A percentile compares a stretch with the other conserved stretches of the same genome.
Evolutionary conservation across 208 protist species (phyloP).

Genomic region (Crithidia thermophila): DNA sequence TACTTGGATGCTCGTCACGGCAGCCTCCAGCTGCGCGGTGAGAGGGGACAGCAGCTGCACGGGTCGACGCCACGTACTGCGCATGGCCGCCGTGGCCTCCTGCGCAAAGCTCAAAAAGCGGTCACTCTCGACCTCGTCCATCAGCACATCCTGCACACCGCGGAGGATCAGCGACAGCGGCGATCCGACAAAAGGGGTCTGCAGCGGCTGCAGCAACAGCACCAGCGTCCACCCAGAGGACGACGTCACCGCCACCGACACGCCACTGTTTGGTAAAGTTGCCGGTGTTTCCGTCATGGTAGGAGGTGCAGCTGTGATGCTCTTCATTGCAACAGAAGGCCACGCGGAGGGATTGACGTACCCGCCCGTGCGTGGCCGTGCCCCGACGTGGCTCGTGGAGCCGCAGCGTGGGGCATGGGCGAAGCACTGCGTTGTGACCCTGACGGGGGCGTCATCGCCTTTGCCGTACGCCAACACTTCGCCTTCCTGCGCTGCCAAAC

Average conservation of each 20-base stretch:
- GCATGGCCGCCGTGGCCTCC: conserved; percentile 16
- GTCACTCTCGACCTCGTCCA: conserved; percentile 29
- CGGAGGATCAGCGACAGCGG: conserved; percentile 51
- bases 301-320: neutral
- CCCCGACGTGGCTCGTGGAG: neutral
- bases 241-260: conserved; percentile 45
- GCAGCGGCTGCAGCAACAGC: conserved; percentile 41
- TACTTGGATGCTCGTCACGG: conserved; percentile 16
- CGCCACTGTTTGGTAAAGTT: neutral
- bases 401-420: neutral
- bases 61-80: conserved; percentile 9
- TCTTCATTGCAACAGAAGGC: neutral
- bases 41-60: conserved; percentile 11
- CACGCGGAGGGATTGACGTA: conserved; percentile 12
- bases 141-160: conserved; percentile 51
- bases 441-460: neutral
- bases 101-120: conserved; percentile 24
- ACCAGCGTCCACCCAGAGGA: conserved; percentile 56
- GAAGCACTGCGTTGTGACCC: conserved; percentile 16
- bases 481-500: neutral
- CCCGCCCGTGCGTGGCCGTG: conserved; percentile 10
- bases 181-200: conserved; percentile 50
- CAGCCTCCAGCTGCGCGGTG: conserved; percentile 15
- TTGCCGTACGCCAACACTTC: neutral
- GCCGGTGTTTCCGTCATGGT: neutral